phyloP scores from a whole-genome alignment of 2,329 filamentous ascomycete genomes.

The Nemania diffusa region DNA sequence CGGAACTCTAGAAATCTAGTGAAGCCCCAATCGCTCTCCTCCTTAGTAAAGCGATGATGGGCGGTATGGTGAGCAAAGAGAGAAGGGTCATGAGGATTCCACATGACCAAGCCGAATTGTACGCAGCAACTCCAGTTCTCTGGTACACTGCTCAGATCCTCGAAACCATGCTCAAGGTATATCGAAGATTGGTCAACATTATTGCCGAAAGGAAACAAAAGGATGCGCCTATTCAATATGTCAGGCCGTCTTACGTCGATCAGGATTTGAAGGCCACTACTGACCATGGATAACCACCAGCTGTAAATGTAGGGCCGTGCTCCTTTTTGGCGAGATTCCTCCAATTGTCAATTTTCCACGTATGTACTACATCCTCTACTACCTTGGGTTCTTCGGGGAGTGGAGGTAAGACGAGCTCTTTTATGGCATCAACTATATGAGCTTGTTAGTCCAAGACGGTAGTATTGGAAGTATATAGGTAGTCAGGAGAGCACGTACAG shows the following conservation, averaged over 20 bases:
- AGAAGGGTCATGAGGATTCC: conserved; percentile 92
- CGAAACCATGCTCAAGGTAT: conserved; percentile 95
- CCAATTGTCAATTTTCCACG: conserved; percentile 92
- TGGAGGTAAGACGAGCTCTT: conserved; percentile 78
- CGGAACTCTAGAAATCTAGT: conserved; percentile 93
- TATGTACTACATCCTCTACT: conserved; percentile 78
- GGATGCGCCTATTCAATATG: conserved; percentile 75
- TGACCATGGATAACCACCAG: conserved; percentile 87
- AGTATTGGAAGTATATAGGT: conserved; percentile 1
- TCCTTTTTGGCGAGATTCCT: conserved; percentile 78
- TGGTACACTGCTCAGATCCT: conserved; percentile 75
- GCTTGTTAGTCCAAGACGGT: conserved; percentile 42
- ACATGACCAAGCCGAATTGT: conserved; percentile 92
- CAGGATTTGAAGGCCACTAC: conserved; percentile 47
- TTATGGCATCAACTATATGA: conserved; percentile 80
- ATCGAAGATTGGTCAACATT: conserved; percentile 94
- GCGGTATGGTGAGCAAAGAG: conserved; percentile 83
- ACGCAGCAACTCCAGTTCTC: conserved; percentile 97
- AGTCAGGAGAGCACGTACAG: conserved; percentile 54
- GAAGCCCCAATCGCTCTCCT: conserved; percentile 98
- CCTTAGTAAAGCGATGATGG: conserved; percentile 95
- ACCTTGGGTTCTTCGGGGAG: conserved; percentile 80
- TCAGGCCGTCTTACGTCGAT: conserved; percentile 34
- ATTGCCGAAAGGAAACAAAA: conserved; percentile 96
- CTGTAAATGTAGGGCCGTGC: conserved; percentile 88